Evolutionary conservation across 148 eudicot genomes (phyloP).

Genomic region (Amaranthus hypochondriacus): DNA sequence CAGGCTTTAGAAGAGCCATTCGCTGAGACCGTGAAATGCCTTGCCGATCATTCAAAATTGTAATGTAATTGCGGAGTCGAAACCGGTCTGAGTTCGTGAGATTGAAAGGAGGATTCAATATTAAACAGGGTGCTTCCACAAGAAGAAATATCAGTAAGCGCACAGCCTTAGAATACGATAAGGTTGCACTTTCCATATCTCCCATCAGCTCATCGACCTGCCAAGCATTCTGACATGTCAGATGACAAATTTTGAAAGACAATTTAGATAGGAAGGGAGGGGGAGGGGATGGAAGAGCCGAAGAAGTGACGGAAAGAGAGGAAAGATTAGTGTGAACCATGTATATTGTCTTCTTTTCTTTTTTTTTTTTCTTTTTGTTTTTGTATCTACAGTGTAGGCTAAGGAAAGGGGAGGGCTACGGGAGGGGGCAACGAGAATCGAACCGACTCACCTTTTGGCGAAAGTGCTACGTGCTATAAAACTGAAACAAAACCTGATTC

Average conservation of each 20-base stretch:
- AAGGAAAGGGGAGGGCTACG: not conserved
- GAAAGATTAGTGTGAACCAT: not conserved
- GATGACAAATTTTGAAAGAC: not conserved
- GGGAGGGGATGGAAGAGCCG: no score
- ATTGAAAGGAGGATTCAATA: slow-evolving; percentile 87
- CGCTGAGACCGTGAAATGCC: slow-evolving; percentile 66
- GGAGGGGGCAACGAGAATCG: no score
- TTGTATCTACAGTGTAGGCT: not conserved
- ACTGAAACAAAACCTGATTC: no score
- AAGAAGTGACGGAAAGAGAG: no score
- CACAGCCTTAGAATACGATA: slow-evolving; percentile 65
- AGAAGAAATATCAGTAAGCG: slow-evolving; percentile 62
- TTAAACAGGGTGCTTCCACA: slow-evolving; percentile 72
- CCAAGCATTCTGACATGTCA: slow-evolving; percentile 14
- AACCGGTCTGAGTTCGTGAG: slow-evolving; percentile 72
- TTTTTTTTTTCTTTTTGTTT: not conserved
- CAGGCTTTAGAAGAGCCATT: slow-evolving; percentile 59
- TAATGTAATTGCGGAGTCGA: slow-evolving; percentile 68
- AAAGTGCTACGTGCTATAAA: no score
- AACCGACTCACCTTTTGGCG: no score
- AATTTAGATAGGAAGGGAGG: no score
- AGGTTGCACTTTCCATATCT: slow-evolving; percentile 45
- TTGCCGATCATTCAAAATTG: slow-evolving; percentile 66
- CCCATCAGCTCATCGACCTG: slow-evolving; percentile 95
- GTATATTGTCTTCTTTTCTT: not conserved